These are phyloP conservation scores for Choiromyces venosus DNA, from an alignment of 495 filamentous ascomycete species.

Conservation along the genomic window DNA sequence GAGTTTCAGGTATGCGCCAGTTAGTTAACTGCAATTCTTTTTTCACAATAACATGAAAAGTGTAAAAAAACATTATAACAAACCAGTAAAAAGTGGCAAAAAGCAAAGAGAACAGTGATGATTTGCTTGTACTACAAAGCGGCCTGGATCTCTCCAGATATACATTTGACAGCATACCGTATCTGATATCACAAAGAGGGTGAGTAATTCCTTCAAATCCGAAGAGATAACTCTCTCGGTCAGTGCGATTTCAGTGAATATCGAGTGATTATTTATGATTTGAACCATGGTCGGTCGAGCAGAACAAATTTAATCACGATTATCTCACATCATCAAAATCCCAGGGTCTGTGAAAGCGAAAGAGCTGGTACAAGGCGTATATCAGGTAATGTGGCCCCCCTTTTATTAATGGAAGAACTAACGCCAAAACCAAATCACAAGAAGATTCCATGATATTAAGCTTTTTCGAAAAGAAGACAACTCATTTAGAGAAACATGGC, in stretches of 20 bases:
- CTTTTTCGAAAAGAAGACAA: neutral
- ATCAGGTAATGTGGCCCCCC: neutral
- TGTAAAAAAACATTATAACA: too few species aligned
- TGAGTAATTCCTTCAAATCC: neutral
- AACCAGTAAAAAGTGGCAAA: neutral
- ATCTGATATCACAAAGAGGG: neutral
- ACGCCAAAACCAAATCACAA: neutral
- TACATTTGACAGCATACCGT: neutral
- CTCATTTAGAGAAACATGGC: neutral
- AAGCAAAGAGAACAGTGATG: neutral
- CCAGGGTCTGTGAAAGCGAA: neutral
- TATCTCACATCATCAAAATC: neutral
- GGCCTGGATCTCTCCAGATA: neutral
- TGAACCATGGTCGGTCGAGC: neutral
- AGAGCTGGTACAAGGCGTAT: neutral
- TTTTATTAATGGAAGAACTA: neutral
- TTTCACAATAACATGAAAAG: neutral
- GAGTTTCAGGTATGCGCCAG: neutral
- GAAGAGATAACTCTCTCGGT: neutral
- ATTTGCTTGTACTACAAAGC: neutral
- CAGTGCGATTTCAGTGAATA: neutral
- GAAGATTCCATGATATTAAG: neutral
- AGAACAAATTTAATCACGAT: neutral
- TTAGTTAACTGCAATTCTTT: neutral
- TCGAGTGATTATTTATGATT: neutral